Conservation (phyloP, 1,284 basidiomycete species). For the Microbotryum lychnidis-dioicae region DNA sequence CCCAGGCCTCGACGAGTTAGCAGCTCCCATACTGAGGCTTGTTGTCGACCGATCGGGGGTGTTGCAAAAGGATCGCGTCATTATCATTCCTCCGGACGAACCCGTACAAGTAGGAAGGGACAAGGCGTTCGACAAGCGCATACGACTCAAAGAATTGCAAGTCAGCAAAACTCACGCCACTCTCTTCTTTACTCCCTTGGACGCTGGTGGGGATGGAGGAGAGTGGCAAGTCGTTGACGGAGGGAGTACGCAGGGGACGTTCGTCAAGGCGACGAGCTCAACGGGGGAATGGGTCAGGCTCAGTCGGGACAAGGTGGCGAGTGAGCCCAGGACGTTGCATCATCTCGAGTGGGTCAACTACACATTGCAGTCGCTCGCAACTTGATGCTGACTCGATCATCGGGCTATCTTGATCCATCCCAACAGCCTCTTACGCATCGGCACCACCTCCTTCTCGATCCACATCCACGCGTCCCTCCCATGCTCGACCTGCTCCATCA, state of each 20-base stretch:
- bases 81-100: slow-evolving; percentile 17
- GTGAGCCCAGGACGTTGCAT: slow-evolving; percentile 7
- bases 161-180: slow-evolving; percentile 21
- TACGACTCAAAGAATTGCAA: slow-evolving; percentile 20
- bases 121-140: slow-evolving; percentile 19
- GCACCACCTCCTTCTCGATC: slow-evolving; percentile 16
- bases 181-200: slow-evolving; percentile 8
- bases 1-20: slow-evolving; percentile 34
- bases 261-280: neutral
- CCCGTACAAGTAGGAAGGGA: slow-evolving; percentile 24
- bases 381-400: neutral
- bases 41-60: slow-evolving; percentile 12
- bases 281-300: slow-evolving; percentile 3
- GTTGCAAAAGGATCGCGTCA: slow-evolving; percentile 3
- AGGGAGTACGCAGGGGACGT: slow-evolving; percentile 27
- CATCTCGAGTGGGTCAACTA: slow-evolving; percentile 19
- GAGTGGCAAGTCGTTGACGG: slow-evolving; percentile 21
- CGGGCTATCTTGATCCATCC: neutral
- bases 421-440: slow-evolving; percentile 11
- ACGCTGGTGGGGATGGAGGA: neutral
- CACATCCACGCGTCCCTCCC: slow-evolving; percentile 28
- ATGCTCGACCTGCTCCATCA: slow-evolving; percentile 21
- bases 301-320: slow-evolving; percentile 13
- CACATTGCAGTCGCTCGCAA: too few relatives aligned
- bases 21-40: slow-evolving; percentile 21